A percentile compares a stretch with the other conserved stretches of the same genome.
Evolutionary conservation across 768 basidiomycete genomes (phyloP).

Genomic region (Trametes villosa): DNA sequence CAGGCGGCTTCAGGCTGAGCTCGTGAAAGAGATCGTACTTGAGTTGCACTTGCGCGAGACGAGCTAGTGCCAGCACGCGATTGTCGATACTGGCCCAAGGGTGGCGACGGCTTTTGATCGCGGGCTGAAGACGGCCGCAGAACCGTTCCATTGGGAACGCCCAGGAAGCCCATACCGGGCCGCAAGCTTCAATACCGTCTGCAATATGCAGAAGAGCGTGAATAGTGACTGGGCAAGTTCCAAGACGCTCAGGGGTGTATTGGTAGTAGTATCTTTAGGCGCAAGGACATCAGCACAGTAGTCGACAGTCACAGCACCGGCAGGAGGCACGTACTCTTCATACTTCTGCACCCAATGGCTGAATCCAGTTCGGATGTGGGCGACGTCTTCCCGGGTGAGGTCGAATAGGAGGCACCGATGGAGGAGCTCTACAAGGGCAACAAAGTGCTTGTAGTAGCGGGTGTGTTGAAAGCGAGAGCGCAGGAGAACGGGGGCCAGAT

Average conservation of each 20-base stretch:
- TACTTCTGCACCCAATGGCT: slow-evolving; percentile 33
- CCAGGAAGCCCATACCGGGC: slow-evolving; percentile 33
- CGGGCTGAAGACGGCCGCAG: slow-evolving; percentile 26
- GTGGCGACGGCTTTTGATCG: slow-evolving; percentile 19
- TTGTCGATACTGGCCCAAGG: slow-evolving; percentile 22
- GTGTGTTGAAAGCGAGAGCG: slow-evolving; percentile 34
- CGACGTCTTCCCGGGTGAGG: slow-evolving; percentile 33
- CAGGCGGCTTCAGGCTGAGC: slow-evolving; percentile 5
- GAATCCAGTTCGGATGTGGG: slow-evolving; percentile 37
- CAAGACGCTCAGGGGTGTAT: slow-evolving; percentile 22
- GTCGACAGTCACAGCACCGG: not conserved
- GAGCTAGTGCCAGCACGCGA: not conserved
- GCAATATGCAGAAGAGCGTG: slow-evolving; percentile 37
- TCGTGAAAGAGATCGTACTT: not conserved
- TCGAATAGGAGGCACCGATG: slow-evolving; percentile 42
- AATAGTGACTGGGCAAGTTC: slow-evolving; percentile 35
- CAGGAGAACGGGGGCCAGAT: slow-evolving; percentile 44
- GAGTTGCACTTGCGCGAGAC: not conserved
- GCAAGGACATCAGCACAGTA: not conserved
- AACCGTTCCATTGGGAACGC: slow-evolving; percentile 33
- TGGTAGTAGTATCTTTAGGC: slow-evolving; percentile 34
- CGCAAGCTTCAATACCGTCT: slow-evolving; percentile 25
- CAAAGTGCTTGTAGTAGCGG: slow-evolving; percentile 45
- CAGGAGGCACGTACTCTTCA: slow-evolving; percentile 34
- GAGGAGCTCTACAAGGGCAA: slow-evolving; percentile 42